Percentiles rank a stretch among this genome's conserved stretches.
These are phyloP conservation scores for Neurospora intermedia DNA, from an alignment of 495 filamentous ascomycete species.

Conservation along the genomic window DNA sequence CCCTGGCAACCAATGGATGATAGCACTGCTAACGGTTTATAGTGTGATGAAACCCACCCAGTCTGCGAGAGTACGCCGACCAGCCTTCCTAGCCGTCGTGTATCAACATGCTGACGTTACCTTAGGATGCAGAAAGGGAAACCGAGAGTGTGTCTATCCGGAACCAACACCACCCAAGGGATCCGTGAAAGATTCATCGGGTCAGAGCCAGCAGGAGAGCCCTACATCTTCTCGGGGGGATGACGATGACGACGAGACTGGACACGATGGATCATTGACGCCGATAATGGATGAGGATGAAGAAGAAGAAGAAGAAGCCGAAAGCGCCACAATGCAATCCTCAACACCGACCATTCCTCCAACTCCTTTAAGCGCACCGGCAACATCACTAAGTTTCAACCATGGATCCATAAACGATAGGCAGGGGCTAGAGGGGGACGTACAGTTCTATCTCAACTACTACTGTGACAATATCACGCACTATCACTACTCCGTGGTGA, in stretches of 20 bases:
- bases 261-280: constrained; percentile 41
- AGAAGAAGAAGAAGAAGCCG: constrained; percentile 35
- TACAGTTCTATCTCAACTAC: constrained; percentile 66
- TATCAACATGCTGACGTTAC: constrained; percentile 11
- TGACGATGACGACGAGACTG: constrained; percentile 43
- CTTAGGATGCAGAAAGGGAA: constrained; percentile 73
- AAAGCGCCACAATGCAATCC: constrained; percentile 25
- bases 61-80: constrained; percentile 65
- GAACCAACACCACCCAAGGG: constrained; percentile 47
- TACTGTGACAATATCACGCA: constrained; percentile 62
- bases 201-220: constrained; percentile 40
- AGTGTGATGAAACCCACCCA: constrained; percentile 82
- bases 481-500: constrained; percentile 71
- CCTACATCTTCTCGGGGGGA: constrained; percentile 42
- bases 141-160: constrained; percentile 74
- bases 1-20: not conserved
- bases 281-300: constrained; percentile 61
- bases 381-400: constrained; percentile 19
- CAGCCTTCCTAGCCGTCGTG: not conserved
- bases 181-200: constrained; percentile 33
- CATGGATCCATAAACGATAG: not conserved
- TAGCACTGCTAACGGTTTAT: constrained; percentile 6
- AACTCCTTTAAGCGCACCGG: constrained; percentile 34
- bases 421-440: not conserved
- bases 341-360: constrained; percentile 27